These are phyloP conservation scores for Angophora floribunda DNA, from an alignment of 345 rosid genomes.

Conservation along the genomic window DNA sequence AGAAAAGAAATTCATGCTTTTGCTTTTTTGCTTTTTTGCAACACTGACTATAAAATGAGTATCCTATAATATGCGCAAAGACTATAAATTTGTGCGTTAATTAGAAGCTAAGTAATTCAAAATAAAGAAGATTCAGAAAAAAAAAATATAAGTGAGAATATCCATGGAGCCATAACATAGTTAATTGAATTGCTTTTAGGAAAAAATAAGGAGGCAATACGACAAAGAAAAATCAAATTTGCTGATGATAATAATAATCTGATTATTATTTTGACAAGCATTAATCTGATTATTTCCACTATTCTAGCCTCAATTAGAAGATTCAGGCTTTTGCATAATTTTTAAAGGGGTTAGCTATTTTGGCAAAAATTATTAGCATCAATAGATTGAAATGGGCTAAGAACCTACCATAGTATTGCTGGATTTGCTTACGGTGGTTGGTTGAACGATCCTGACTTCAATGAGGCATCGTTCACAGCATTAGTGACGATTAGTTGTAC, in stretches of 20 bases:
- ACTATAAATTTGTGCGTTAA: background rate
- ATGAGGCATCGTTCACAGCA: background rate
- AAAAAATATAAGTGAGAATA: no score
- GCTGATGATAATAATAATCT: no score
- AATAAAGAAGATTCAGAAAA: no score
- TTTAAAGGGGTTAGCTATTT: background rate
- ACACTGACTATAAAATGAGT: background rate
- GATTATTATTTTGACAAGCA: background rate
- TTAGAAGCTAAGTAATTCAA: no score
- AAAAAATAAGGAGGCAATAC: no score
- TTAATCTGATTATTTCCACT: background rate
- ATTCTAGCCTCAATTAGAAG: background rate
- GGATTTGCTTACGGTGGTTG: background rate
- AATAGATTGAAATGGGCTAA: background rate
- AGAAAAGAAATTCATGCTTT: background rate
- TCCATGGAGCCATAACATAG: no score
- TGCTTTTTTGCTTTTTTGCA: no score
- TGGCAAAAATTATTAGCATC: background rate
- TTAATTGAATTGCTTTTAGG: no score
- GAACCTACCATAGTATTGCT: background rate
- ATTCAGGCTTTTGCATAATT: background rate
- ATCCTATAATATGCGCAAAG: background rate
- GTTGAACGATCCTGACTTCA: background rate
- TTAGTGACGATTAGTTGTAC: background rate
- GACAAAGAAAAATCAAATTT: no score